phyloP scores from a whole-genome alignment of 1,139 yeast genomes.

The Geotrichum reessii region DNA sequence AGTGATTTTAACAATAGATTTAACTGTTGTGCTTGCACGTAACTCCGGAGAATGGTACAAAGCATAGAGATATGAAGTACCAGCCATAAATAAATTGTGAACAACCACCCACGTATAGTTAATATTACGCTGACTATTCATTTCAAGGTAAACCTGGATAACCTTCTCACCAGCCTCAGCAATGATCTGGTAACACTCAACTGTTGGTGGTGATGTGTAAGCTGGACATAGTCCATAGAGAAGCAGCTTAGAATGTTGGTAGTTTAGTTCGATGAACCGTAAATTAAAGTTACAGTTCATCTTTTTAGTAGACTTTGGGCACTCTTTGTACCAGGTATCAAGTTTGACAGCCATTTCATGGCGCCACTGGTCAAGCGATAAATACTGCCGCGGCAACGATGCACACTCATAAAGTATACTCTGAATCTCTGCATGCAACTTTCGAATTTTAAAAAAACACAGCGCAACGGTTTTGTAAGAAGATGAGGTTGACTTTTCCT shows the following conservation, averaged over 20 bases:
- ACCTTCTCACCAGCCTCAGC: slow-evolving; percentile 61
- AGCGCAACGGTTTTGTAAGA: slow-evolving; percentile 63
- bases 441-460: slow-evolving; percentile 61
- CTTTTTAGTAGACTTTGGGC: slow-evolving; percentile 52
- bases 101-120: slow-evolving; percentile 94
- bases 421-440: slow-evolving; percentile 73
- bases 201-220: slow-evolving; percentile 46
- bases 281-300: slow-evolving; percentile 73
- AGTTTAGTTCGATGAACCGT: slow-evolving; percentile 66
- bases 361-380: slow-evolving; percentile 56
- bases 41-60: slow-evolving; percentile 61
- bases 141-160: slow-evolving; percentile 54
- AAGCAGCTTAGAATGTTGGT: slow-evolving; percentile 66
- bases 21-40: no score
- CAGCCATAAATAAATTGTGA: slow-evolving; percentile 83
- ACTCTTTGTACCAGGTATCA: slow-evolving; percentile 54
- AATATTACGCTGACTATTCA: slow-evolving; percentile 52
- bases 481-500: slow-evolving; percentile 21
- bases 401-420: slow-evolving; percentile 62
- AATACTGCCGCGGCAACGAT: slow-evolving; percentile 61
- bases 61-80: slow-evolving; percentile 74
- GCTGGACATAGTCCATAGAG: slow-evolving; percentile 75
- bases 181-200: slow-evolving; percentile 52
- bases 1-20: slow-evolving; percentile 47
- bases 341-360: slow-evolving; percentile 46